Conservation (phyloP, 768 basidiomycete genomes). For the Pisolithus marmoratus region DNA sequence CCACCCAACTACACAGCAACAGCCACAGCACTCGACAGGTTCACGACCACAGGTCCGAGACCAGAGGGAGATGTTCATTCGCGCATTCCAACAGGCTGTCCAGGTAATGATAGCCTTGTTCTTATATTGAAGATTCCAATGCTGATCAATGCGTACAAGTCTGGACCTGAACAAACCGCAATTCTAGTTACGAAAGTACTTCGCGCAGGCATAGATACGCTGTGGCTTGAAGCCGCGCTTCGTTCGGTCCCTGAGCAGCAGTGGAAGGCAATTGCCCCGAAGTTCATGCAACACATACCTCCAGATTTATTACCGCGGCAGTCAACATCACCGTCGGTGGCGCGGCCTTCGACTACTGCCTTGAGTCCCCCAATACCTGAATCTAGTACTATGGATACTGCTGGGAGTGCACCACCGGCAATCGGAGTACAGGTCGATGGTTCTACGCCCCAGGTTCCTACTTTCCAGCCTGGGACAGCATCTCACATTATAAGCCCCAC, state of each 20-base stretch:
- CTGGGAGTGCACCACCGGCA: not conserved
- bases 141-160: constrained; percentile 10
- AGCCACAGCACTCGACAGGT: not conserved
- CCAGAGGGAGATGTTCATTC: constrained; percentile 15
- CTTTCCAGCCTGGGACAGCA: not conserved
- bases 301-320: not conserved
- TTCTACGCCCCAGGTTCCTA: not conserved
- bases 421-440: not conserved
- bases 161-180: constrained; percentile 10
- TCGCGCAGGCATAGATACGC: not conserved
- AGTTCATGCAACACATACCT: not conserved
- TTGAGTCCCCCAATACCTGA: not conserved
- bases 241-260: not conserved
- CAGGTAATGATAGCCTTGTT: constrained; percentile 12
- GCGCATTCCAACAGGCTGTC: constrained; percentile 15
- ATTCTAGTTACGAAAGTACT: not conserved
- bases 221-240: not conserved
- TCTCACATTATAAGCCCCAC: not conserved
- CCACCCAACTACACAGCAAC: not conserved
- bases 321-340: not conserved
- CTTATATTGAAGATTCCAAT: not conserved
- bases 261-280: not conserved
- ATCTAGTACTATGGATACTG: no score
- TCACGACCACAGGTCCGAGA: not conserved
- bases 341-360: not conserved